Percentiles rank a stretch among this genome's conserved stretches.
phyloP scores from a whole-genome alignment of 2,329 filamentous ascomycete genomes.

The Pezicula neosporulosa region DNA sequence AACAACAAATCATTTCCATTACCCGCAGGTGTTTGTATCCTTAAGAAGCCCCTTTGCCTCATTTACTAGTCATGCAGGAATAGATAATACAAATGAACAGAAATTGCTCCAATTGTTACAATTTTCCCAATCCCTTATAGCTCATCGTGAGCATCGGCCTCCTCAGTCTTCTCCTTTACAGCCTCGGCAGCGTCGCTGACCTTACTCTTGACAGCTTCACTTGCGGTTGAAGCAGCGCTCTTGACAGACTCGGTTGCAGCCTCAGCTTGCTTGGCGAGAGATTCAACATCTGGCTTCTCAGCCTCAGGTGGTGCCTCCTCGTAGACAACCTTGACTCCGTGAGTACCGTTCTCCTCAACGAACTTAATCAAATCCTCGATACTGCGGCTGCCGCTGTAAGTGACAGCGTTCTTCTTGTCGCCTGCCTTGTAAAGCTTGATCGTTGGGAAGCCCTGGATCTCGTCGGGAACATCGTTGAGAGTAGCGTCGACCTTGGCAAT shows the following conservation, averaged over 20 bases:
- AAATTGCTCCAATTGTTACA: slow-evolving; percentile 8
- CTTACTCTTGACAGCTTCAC: slow-evolving; percentile 44
- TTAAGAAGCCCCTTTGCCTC: slow-evolving; percentile 2
- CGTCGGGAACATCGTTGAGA: slow-evolving; percentile 91
- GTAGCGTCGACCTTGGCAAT: slow-evolving; percentile 99
- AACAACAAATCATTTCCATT: background rate
- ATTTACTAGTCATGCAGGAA: slow-evolving; percentile 5
- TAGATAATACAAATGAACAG: slow-evolving; percentile 23
- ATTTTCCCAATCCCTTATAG: slow-evolving; percentile 51
- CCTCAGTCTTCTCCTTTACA: slow-evolving; percentile 20
- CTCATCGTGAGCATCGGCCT: slow-evolving; percentile 60
- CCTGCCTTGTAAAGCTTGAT: slow-evolving; percentile 97
- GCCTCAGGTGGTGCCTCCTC: slow-evolving; percentile 53
- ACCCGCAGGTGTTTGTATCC: background rate
- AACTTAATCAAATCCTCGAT: slow-evolving; percentile 90
- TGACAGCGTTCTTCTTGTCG: slow-evolving; percentile 77
- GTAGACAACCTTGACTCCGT: slow-evolving; percentile 68
- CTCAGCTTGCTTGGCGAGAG: slow-evolving; percentile 34
- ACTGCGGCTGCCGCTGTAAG: slow-evolving; percentile 84
- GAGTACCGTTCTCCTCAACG: slow-evolving; percentile 91
- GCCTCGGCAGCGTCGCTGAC: slow-evolving; percentile 43
- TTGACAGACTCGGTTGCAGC: slow-evolving; percentile 32
- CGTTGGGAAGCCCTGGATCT: slow-evolving; percentile 96
- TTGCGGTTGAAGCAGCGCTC: slow-evolving; percentile 41
- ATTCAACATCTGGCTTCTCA: slow-evolving; percentile 31